Percentiles rank a stretch among this genome's conserved stretches.
Conservation (phyloP, 1,284 basidiomycete genomes). For the Thecaphora thlaspeos region DNA sequence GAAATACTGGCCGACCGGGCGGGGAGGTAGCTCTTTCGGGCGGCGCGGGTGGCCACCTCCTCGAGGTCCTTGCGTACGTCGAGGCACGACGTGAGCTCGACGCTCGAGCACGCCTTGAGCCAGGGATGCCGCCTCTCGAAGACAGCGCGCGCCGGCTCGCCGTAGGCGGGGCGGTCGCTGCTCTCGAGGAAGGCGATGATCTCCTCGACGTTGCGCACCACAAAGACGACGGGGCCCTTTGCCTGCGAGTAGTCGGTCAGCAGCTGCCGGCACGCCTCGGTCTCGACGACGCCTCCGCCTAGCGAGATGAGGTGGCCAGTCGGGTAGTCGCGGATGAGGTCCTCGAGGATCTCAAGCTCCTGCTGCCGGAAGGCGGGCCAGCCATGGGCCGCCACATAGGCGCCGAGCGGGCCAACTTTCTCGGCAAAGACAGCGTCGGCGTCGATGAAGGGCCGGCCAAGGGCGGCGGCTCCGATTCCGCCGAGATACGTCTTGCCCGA, state of each 20-base stretch:
- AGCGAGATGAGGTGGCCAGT: conserved; percentile 66
- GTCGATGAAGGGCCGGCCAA: conserved; percentile 80
- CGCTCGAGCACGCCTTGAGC: conserved; percentile 80
- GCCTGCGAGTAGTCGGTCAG: conserved; percentile 69
- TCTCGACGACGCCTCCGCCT: conserved; percentile 95
- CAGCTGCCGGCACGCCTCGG: conserved; percentile 64
- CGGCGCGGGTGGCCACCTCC: conserved; percentile 21
- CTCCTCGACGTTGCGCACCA: conserved; percentile 70
- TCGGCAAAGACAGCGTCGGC: conserved; percentile 79
- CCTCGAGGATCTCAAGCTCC: conserved; percentile 58
- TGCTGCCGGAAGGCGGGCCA: conserved; percentile 73
- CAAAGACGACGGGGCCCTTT: conserved; percentile 69
- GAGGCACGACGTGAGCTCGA: conserved; percentile 77
- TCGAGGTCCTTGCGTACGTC: conserved; percentile 13
- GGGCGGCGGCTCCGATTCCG: conserved; percentile 70
- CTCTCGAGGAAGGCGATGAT: conserved; percentile 79
- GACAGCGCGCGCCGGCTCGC: conserved; percentile 75
- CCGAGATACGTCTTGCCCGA: conserved; percentile 93
- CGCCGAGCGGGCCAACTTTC: conserved; percentile 67
- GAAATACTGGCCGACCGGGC: conserved; percentile 38
- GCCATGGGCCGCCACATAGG: conserved; percentile 74
- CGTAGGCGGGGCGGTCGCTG: conserved; percentile 72
- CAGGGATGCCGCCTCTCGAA: conserved; percentile 79
- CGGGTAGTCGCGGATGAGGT: conserved; percentile 52
- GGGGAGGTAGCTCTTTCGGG: conserved; percentile 25